These are phyloP conservation scores for Theileria orientalis DNA, from an alignment of 169 alveolate genomes.

Conservation along the genomic window DNA sequence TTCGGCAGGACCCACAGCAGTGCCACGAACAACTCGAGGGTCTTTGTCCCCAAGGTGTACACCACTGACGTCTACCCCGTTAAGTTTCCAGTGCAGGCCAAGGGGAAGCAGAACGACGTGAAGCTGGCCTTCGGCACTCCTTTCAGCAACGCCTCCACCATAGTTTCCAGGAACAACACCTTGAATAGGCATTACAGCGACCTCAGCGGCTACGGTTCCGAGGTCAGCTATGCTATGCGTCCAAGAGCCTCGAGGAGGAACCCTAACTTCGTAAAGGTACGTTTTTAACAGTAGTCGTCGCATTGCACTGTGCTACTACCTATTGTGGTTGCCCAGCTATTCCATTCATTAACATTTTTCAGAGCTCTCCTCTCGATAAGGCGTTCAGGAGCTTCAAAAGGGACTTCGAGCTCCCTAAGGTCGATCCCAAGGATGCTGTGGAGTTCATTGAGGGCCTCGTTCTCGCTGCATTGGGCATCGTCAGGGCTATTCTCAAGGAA, in stretches of 20 bases:
- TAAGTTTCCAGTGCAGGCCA: not conserved
- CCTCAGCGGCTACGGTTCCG: too few relatives aligned
- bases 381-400: slow-evolving; percentile 20
- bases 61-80: slow-evolving; percentile 10
- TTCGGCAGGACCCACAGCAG: not conserved
- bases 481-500: slow-evolving; percentile 51
- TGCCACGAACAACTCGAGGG: not conserved
- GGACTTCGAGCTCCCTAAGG: slow-evolving; percentile 12
- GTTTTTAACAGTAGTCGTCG: too few relatives aligned
- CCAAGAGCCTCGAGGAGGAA: slow-evolving; percentile 14
- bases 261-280: slow-evolving; percentile 21
- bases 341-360: not conserved
- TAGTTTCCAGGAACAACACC: slow-evolving; percentile 1
- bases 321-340: too few relatives aligned
- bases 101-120: not conserved
- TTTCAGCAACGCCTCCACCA: not conserved
- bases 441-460: slow-evolving; percentile 54
- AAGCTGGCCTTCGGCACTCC: too few relatives aligned
- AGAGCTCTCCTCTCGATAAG: slow-evolving; percentile 32
- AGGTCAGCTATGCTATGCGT: too few relatives aligned
- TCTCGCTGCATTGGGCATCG: slow-evolving; percentile 37
- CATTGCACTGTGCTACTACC: too few relatives aligned
- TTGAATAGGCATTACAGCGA: too few relatives aligned
- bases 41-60: slow-evolving; percentile 8
- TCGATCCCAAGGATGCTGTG: slow-evolving; percentile 55